Conservation (phyloP, 768 basidiomycete species). For the Boletus eberwhitei region DNA sequence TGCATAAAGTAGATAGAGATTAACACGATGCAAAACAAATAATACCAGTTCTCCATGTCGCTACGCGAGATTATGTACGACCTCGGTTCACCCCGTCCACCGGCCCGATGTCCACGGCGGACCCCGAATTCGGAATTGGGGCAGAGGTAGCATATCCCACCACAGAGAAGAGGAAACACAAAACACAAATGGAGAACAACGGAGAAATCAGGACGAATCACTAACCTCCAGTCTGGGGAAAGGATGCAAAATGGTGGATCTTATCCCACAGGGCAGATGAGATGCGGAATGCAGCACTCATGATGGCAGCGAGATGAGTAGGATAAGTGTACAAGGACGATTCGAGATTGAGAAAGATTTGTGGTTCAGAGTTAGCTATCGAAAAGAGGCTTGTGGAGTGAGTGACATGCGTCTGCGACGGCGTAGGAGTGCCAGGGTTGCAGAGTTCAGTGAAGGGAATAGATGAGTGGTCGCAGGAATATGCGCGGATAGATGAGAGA, state of each 20-base stretch:
- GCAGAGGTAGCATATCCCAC: neutral
- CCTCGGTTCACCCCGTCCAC: neutral
- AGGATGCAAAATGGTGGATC: constrained; percentile 87
- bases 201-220: constrained; percentile 1
- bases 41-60: neutral
- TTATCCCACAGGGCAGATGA: constrained; percentile 80
- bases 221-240: constrained; percentile 88
- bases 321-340: neutral
- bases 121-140: neutral
- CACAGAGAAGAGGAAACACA: neutral
- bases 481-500: neutral
- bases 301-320: constrained; percentile 10
- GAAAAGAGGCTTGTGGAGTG: constrained; percentile 1
- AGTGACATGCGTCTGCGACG: constrained; percentile 23
- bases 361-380: constrained; percentile 8
- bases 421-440: constrained; percentile 22
- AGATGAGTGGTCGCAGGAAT: neutral
- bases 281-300: constrained; percentile 61
- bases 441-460: neutral
- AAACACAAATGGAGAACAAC: neutral
- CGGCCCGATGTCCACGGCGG: neutral
- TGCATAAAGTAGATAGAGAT: neutral
- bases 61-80: neutral
- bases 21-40: neutral
- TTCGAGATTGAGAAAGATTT: neutral